Evolutionary conservation across 1,284 basidiomycete species (phyloP).

Genomic region (Leccinum fallax): DNA sequence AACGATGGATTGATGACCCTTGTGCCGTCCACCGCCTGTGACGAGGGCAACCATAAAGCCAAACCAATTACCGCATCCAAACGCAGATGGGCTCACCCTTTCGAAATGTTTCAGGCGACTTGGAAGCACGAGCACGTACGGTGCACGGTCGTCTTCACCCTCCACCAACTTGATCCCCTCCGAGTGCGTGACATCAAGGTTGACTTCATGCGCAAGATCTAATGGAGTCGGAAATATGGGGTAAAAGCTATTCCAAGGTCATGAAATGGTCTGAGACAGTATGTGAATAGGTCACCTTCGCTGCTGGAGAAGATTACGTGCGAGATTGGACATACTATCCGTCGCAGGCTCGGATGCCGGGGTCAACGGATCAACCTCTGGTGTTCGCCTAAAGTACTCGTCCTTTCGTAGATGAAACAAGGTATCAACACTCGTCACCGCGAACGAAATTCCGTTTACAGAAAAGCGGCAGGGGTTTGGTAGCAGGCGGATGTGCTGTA

Average conservation of each 20-base stretch:
- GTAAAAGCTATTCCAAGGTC: slow-evolving; percentile 70
- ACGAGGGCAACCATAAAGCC: neutral
- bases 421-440: slow-evolving; percentile 79
- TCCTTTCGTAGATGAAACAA: slow-evolving; percentile 89
- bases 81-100: slow-evolving; percentile 54
- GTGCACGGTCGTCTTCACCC: slow-evolving; percentile 50
- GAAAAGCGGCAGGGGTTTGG: slow-evolving; percentile 89
- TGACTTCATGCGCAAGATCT: slow-evolving; percentile 75
- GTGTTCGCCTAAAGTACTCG: slow-evolving; percentile 75
- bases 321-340: slow-evolving; percentile 79
- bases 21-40: slow-evolving; percentile 66
- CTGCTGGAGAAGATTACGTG: slow-evolving; percentile 84
- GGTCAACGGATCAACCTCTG: slow-evolving; percentile 57
- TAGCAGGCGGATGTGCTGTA: slow-evolving; percentile 73
- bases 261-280: slow-evolving; percentile 6
- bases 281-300: slow-evolving; percentile 57
- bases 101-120: slow-evolving; percentile 85
- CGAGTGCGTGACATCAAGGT: slow-evolving; percentile 83
- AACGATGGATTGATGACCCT: slow-evolving; percentile 74
- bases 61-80: neutral
- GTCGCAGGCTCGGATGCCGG: slow-evolving; percentile 49
- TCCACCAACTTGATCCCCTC: slow-evolving; percentile 51
- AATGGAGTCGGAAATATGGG: slow-evolving; percentile 89
- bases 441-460: slow-evolving; percentile 84
- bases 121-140: slow-evolving; percentile 85